These are phyloP conservation scores for Ramaria rubella DNA, from an alignment of 768 basidiomycete genomes.

Conservation along the genomic window DNA sequence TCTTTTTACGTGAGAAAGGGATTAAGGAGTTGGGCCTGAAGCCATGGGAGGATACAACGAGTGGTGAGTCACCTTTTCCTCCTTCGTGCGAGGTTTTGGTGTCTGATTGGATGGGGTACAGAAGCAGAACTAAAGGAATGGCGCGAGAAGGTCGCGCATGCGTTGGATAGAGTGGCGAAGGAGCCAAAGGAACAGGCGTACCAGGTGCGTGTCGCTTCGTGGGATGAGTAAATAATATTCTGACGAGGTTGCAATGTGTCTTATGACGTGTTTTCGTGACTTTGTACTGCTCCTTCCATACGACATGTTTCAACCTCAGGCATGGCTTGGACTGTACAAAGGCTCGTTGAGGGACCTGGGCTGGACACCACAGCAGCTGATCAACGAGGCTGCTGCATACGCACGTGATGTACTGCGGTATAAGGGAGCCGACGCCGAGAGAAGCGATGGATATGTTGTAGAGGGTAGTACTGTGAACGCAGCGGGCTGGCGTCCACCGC, in stretches of 20 bases:
- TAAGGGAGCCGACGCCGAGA: conserved; percentile 33
- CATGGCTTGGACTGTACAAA: conserved; percentile 55
- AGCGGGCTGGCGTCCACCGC: conserved; percentile 25
- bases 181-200: conserved; percentile 46
- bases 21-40: conserved; percentile 36
- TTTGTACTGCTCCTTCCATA: background rate
- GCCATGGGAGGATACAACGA: background rate
- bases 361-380: conserved; percentile 35
- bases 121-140: background rate
- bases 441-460: conserved; percentile 16
- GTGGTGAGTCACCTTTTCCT: background rate
- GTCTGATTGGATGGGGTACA: background rate
- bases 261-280: background rate
- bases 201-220: conserved; percentile 14
- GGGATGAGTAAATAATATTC: too few relatives aligned
- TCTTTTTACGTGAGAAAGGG: conserved; percentile 38
- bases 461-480: conserved; percentile 14
- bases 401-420: conserved; percentile 19
- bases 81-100: too few relatives aligned
- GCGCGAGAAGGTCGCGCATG: conserved; percentile 17
- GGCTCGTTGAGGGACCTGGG: conserved; percentile 29
- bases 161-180: conserved; percentile 29
- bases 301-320: conserved; percentile 12
- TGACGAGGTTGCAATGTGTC: conserved; percentile 12
- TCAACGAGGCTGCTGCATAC: conserved; percentile 33